phyloP scores from a whole-genome alignment of 108 stramenopile genomes.

The Schizochytrium sp. region DNA sequence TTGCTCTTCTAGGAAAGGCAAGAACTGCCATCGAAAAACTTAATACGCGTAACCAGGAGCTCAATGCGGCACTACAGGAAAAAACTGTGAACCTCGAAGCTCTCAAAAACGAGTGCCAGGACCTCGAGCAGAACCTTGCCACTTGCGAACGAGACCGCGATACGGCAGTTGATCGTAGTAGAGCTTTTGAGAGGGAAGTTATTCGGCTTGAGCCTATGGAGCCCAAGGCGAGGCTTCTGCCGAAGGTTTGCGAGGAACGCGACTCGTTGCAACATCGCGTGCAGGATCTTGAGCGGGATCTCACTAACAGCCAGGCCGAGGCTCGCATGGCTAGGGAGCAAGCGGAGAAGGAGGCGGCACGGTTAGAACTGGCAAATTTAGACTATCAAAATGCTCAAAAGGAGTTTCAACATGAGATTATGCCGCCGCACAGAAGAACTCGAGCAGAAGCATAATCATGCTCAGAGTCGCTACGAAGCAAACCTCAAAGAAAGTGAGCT shows the following conservation, averaged over 20 bases:
- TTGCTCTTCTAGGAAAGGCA: slow-evolving; percentile 9
- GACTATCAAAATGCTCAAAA: not conserved
- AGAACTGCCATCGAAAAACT: not conserved
- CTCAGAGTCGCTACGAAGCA: not conserved
- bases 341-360: not conserved
- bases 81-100: not conserved
- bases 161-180: not conserved
- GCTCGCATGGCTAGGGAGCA: not conserved
- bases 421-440: not conserved
- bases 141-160: not conserved
- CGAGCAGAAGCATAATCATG: not conserved
- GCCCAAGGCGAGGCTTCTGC: not conserved
- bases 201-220: slow-evolving; percentile 2
- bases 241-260: not conserved
- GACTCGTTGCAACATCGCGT: not conserved
- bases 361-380: not conserved
- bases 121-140: not conserved
- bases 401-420: not conserved
- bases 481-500: slow-evolving; percentile 18
- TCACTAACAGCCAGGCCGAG: not conserved
- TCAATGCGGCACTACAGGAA: not conserved
- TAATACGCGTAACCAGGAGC: not conserved
- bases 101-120: not conserved
- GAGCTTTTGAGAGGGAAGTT: not conserved
- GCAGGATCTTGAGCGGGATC: not conserved